Evolutionary conservation across 2,329 filamentous ascomycete genomes (phyloP), one percentile per base, ranked within the genome.

Genomic region (Pseudopithomyces chartarum): DNA sequence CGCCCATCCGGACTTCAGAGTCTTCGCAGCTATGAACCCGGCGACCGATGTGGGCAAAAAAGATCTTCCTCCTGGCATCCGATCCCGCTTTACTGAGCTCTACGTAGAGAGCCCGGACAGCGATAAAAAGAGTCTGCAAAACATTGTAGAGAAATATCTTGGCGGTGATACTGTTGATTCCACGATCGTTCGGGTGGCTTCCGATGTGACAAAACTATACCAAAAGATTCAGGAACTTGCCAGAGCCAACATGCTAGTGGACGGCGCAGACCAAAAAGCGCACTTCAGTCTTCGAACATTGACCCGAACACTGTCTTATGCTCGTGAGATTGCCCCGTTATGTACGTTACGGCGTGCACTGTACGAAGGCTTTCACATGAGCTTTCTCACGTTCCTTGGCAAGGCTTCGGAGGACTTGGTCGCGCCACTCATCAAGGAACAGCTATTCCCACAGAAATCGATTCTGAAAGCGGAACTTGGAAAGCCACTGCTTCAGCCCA

Each of bases 1-100:
- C 58, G 95, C 93, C 0, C 94, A 99, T 74, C 89, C 92, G 0
- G 88, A 97, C 62, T 99, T 99, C 74, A 88, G 95, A 38, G 90
- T 99, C 13, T 99, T 99, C 71, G 96, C 91, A 50, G 95, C 96
- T 26, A 99, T 99, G 95, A 99, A 99, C 70, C 95, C 95, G 29
- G 95, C 95, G 5, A 99, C 95, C 2, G 95, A 99, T 79, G 88
- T 97, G 54, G 95, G 96, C 58, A 99, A 99, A 78, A 89, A 94
- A 54, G 95, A 99, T 74, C 80, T 99, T 15, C 92, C 94, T 0
- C 87, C 91, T 53, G 93, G 94, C 1, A 86, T 98, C 42, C 85
- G 94, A 54, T 96, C 93, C 8, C 86, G 93, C 47, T 99, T 99
- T 71, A 98, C 95, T 0, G 95, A 99, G 75, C 82, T 99, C 20